Base-by-base conservation (phyloP, 108 stramenopile species). In the Skeletonema costatum region DNA sequence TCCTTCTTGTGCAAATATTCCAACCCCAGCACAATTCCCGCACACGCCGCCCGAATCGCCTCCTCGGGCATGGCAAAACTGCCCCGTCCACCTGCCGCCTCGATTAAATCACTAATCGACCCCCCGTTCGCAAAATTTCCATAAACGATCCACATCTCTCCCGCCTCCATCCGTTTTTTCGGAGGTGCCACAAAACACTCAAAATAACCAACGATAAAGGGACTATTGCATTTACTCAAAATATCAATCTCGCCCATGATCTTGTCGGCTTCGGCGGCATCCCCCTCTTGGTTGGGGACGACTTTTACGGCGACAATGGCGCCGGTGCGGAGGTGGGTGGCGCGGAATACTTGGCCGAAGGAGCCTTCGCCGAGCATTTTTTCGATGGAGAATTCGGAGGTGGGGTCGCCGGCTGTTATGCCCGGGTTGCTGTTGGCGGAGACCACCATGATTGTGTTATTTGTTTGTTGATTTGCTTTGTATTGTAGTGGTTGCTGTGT, bases 231-330 rank as follows among this genome's bases (percentile, higher is more conserved):
- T 64, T 89, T 77, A 56, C 84, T 82, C 32, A 97, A 71, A 35
- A 96, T 96, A 66, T 97, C 93, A 77, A 97, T 96, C 74, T 97
- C 97, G 10, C 87, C 80, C 92, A 92, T 92, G 31, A 96, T 92
- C 77, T 94, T 96, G 29, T 92, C 90, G 31, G 90, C 87, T 51
- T 95, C 97, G 32, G 60, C 82, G 10, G 73, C 74, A 36, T 74
- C 68, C 33, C 74, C 84, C 33, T 82, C 76, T 11, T 74, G 79
- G 69, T 89, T 89, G 10, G 91, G 85, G n/a, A 96, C 90, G 21
- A 97, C 81, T 81, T 98, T 98, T 36, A 97, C 93, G 10, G 96
- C 98, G 8, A 98, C 98, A 21, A 87, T 80, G 67, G 94, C 91
- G 7, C 77, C 85, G 9, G 89, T 88, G 9, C 88, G 75, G 67